phyloP scores from a whole-genome alignment of 495 filamentous ascomycete genomes.

The Penicillium canariense region DNA sequence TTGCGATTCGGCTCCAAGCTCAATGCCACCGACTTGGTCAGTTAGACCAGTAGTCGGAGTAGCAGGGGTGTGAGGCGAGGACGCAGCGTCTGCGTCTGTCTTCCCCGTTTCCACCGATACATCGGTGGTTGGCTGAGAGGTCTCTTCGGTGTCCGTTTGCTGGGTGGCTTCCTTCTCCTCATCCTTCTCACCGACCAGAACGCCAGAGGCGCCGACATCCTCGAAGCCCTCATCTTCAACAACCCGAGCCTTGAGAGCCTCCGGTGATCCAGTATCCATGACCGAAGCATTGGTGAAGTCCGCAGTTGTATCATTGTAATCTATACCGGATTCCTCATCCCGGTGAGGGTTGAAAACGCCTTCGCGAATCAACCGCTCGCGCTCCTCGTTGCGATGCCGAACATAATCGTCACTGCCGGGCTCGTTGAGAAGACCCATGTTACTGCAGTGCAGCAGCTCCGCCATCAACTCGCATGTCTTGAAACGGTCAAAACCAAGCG shows the following conservation, averaged over 20 bases:
- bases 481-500: conserved; percentile 95
- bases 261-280: conserved; percentile 37
- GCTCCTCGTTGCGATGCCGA: conserved; percentile 73
- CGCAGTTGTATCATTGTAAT: conserved; percentile 49
- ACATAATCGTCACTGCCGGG: conserved; percentile 86
- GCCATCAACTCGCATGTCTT: conserved; percentile 99
- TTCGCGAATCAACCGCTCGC: conserved; percentile 71
- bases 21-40: conserved; percentile 51
- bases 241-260: conserved; percentile 59
- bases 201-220: conserved; percentile 72
- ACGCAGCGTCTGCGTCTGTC: conserved; percentile 4
- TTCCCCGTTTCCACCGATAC: conserved; percentile 21
- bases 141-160: neutral
- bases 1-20: conserved; percentile 39
- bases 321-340: conserved; percentile 41
- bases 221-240: conserved; percentile 94
- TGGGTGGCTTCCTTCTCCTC: conserved; percentile 34
- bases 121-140: conserved; percentile 1
- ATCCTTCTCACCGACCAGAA: conserved; percentile 61
- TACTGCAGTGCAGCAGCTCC: conserved; percentile 95
- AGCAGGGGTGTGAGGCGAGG: neutral
- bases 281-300: conserved; percentile 42
- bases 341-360: conserved; percentile 47
- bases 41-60: conserved; percentile 44
- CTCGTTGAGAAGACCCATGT: conserved; percentile 96